phyloP scores from a whole-genome alignment of 441 rosid species.

The Bocquillonia castaneifolia region DNA sequence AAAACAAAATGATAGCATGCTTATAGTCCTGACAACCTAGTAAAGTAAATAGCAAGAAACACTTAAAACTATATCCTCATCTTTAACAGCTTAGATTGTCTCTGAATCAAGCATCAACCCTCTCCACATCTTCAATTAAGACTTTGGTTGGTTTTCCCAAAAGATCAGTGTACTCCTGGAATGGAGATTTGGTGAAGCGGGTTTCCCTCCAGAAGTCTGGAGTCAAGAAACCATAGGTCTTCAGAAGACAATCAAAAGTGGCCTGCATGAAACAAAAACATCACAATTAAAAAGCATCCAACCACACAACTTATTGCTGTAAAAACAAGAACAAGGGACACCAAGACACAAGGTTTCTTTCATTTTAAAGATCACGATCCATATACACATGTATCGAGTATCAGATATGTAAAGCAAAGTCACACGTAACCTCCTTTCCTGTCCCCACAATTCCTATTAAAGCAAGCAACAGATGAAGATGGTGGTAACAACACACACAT shows the following conservation, averaged over 20 bases:
- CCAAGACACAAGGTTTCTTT: too few species aligned
- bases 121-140: constrained; percentile 33
- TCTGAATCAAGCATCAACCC: constrained; percentile 25
- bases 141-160: constrained; percentile 42
- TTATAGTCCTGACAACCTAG: constrained; percentile 9
- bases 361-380: too few species aligned
- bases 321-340: too few species aligned
- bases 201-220: constrained; percentile 69
- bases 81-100: neutral
- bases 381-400: too few species aligned
- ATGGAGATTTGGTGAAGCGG: constrained; percentile 46
- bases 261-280: constrained; percentile 35
- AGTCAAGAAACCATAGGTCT: constrained; percentile 62
- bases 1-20: constrained; percentile 4
- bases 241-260: constrained; percentile 50
- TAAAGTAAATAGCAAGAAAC: neutral
- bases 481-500: too few species aligned
- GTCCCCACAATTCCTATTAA: too few species aligned
- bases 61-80: constrained; percentile 11
- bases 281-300: neutral
- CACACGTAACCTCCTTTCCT: too few species aligned
- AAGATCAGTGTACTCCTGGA: constrained; percentile 53
- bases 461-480: too few species aligned
- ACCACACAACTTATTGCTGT: too few species aligned
- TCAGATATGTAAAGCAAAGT: too few species aligned